Evolutionary conservation across 148 eudicot species (phyloP), one percentile per base, ranked within the genome.

Genomic region (Pharnaceum exiguum): DNA sequence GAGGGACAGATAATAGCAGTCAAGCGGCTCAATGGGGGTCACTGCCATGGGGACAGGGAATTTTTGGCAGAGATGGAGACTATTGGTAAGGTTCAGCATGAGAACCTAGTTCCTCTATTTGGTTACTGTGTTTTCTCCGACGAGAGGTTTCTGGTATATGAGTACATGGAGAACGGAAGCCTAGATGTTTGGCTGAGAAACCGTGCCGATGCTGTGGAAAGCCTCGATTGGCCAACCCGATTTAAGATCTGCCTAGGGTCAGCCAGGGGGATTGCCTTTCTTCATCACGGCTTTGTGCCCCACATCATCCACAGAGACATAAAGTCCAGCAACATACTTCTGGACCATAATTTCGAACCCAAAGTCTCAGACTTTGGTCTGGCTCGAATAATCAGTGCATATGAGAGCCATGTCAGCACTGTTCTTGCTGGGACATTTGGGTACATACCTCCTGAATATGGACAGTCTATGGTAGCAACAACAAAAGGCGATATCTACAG

Each of bases 121-220:
- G 98, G 98, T 2, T 91, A 91, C 40, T 87, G 98, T 51, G 86
- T 78, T n/a, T 77, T 62, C 62, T 64, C 76, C 12, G 94, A 87
- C 11, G 98, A 91, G 60, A 76, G 93, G 58, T 79, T 90, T 55
- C 61, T 90, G 63, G 86, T 90, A 29, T 90, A 90, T 38, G 97
- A 90, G 19, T 90, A 90, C 79, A 90, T 90, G 97, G 87, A 78
- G 64, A 87, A 87, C 46, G 97, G 97, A 42, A 85, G 98, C 74
- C 86, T 91, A 17, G 98, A 91, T 45, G 72, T 83, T 26, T 91
- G 96, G 98, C 59, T 91, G 63, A 77, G 90, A 68, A 85, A 83
- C 69, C 69, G 78, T 10, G 90, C 81, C 4, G 93, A 87, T 61
- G 89, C 81, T n/a, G 84, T 82, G 7, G 85, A 78, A 53, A 55